Conservation (phyloP, 768 basidiomycete species). For the Ephemerocybe angulata region DNA sequence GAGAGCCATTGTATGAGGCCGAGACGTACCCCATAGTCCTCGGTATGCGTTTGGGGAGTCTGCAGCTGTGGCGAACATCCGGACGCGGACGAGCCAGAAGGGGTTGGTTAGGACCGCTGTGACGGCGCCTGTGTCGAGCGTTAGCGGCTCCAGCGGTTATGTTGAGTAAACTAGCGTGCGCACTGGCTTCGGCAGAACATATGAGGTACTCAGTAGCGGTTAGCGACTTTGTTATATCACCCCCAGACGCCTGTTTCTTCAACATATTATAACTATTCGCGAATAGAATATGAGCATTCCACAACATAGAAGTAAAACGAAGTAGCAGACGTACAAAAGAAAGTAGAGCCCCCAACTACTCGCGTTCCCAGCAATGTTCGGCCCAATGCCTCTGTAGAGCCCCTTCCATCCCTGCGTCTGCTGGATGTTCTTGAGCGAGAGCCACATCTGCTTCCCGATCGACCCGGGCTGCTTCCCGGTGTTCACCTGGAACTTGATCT, state of each 20-base stretch:
- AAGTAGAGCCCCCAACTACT: conserved; percentile 98
- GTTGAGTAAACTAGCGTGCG: conserved; percentile 43
- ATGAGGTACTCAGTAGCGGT: conserved; percentile 79
- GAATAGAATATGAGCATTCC: not conserved
- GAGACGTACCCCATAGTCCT: conserved; percentile 66
- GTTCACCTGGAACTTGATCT: conserved; percentile 88
- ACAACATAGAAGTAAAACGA: conserved; percentile 3
- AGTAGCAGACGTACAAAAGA: conserved; percentile 69
- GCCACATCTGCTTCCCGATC: conserved; percentile 72
- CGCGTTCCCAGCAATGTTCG: conserved; percentile 93
- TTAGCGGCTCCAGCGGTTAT: conserved; percentile 9
- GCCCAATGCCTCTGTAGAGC: conserved; percentile 83
- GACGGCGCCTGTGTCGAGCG: conserved; percentile 62
- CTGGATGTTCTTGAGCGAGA: conserved; percentile 69
- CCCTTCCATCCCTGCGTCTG: conserved; percentile 75
- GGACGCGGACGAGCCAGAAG: conserved; percentile 95
- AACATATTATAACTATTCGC: conserved; percentile 82
- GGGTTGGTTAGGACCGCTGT: conserved; percentile 96
- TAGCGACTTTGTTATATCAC: conserved; percentile 61
- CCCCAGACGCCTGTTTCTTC: conserved; percentile 72
- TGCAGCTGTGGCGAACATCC: conserved; percentile 84
- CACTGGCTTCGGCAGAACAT: conserved; percentile 95
- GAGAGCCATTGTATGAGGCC: not conserved
- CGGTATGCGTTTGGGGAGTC: conserved; percentile 72
- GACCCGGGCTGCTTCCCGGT: conserved; percentile 60